phyloP scores from a whole-genome alignment of 768 basidiomycete genomes.

The Grammothele lineata region DNA sequence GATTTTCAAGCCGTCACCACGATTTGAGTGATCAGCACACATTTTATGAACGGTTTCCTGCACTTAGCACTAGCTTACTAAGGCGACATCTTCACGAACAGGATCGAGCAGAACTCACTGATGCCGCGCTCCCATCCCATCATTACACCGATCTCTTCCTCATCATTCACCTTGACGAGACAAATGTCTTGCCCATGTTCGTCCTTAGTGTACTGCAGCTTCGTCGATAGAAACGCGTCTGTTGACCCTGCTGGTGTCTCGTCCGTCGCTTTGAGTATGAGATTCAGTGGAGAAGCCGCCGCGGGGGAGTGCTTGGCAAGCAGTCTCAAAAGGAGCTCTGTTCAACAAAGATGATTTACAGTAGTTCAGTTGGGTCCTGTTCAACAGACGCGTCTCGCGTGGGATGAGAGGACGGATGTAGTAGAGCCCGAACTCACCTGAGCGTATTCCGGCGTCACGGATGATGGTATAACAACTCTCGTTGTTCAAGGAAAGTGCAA shows the following conservation, averaged over 20 bases:
- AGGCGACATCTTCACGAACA: conserved; percentile 3
- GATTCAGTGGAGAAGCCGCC: conserved; percentile 25
- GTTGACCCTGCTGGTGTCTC: conserved; percentile 56
- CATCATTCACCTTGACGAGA: conserved; percentile 53
- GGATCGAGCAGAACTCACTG: conserved; percentile 39
- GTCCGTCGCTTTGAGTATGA: conserved; percentile 48
- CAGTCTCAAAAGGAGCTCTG: conserved; percentile 70
- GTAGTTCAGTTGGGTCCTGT: no score
- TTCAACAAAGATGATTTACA: neutral
- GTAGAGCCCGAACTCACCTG: no score
- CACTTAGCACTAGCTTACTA: conserved; percentile 47
- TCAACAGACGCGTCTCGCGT: no score
- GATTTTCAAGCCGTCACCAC: conserved; percentile 49
- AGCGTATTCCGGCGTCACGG: conserved; percentile 88
- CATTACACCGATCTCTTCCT: conserved; percentile 93
- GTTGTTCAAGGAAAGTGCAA: conserved; percentile 85
- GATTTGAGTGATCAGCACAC: conserved; percentile 47
- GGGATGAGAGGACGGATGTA: neutral
- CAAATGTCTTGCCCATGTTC: conserved; percentile 80
- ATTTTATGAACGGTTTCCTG: conserved; percentile 66
- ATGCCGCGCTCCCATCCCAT: conserved; percentile 96
- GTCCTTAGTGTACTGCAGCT: conserved; percentile 65
- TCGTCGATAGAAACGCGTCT: conserved; percentile 66
- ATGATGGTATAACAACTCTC: conserved; percentile 68
- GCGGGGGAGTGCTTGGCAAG: conserved; percentile 42